Evolutionary conservation across 768 basidiomycete genomes (phyloP).

Genomic region (Agrocybe praecox): DNA sequence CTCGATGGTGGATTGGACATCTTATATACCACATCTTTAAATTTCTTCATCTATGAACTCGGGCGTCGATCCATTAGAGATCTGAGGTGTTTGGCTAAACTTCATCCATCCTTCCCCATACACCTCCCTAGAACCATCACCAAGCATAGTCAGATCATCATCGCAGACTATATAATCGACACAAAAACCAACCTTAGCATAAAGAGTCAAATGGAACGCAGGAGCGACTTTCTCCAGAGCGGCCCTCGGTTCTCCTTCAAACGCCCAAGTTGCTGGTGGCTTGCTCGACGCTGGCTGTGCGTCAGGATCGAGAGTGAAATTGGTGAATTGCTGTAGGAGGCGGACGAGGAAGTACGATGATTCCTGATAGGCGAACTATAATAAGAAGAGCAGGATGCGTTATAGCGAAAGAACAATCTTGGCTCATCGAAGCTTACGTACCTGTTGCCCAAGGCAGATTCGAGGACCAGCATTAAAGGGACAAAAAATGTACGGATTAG

Average conservation of each 20-base stretch:
- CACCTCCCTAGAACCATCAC: constrained; percentile 28
- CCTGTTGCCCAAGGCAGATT: constrained; percentile 55
- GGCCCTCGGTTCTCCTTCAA: constrained; percentile 40
- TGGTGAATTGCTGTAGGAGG: constrained; percentile 50
- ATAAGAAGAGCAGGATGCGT: background rate
- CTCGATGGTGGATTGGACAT: background rate
- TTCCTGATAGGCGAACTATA: constrained; percentile 56
- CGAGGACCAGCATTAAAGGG: constrained; percentile 73
- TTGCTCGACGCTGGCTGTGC: constrained; percentile 22
- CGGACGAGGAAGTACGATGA: constrained; percentile 56
- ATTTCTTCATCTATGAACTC: constrained; percentile 47
- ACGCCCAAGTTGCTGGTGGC: constrained; percentile 35
- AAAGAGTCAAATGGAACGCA: constrained; percentile 45
- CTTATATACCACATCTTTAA: constrained; percentile 12
- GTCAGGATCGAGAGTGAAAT: constrained; percentile 42
- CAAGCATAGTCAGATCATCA: background rate
- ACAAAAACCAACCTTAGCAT: constrained; percentile 25
- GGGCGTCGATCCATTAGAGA: constrained; percentile 30
- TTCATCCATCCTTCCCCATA: constrained; percentile 16
- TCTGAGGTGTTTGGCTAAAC: background rate
- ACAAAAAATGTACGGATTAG: constrained; percentile 70
- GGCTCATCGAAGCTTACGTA: constrained; percentile 2
- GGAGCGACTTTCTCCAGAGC: constrained; percentile 39
- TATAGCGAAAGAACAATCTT: background rate
- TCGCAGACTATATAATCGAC: background rate